Evolutionary conservation across 345 rosid species (phyloP).

Genomic region (rapeseed (Brassica napus)): Da-Ae NC_063442.1:2356001-2356500

Average conservation of each 20-base stretch:
- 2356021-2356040: neutral
- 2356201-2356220: conserved; percentile 11
- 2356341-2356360: neutral
- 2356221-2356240: neutral
- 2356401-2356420: neutral
- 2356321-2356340: neutral
- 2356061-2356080: conserved; percentile 28
- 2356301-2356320: neutral
- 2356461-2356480: neutral
- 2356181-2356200: neutral
- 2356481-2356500: neutral
- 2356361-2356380: too few relatives aligned
- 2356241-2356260: neutral
- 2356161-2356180: neutral
- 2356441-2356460: neutral
- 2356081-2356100: conserved; percentile 22
- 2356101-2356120: conserved; percentile 3
- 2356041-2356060: conserved; percentile 17
- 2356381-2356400: too few relatives aligned
- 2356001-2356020: conserved; percentile 25
- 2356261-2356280: neutral
- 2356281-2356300: neutral
- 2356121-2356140: neutral
- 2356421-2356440: neutral
- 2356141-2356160: neutral